Base-by-base conservation (phyloP, 768 basidiomycete genomes). In the Lactarius deliciosus region DNA sequence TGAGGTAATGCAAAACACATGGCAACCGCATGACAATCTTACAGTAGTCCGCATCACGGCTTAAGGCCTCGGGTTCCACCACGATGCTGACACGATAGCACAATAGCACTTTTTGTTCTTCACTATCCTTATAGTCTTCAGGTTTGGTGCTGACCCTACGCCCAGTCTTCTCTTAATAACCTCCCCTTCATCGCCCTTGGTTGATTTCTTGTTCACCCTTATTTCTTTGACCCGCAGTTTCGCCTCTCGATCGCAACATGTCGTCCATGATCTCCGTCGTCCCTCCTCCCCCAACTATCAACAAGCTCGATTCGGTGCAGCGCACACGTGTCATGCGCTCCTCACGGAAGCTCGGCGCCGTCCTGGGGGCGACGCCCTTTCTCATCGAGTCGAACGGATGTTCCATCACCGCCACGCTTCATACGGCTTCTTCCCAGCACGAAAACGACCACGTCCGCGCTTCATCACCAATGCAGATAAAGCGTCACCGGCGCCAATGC, bases 291-390 rank as follows among this genome's bases (percentile, higher is more conserved):
- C 61, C 64, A 28, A 69, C 68, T 8, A 43, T 56, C 11, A 69
- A 70, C 53, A 69, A 58, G 11, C 69, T 70, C 13, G 68, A 57
- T 53, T 36, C 68, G 1, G 59, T 38, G 20, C 69, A 69, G 65
- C 70, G 70, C 5, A 61, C 58, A 38, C 70, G 70, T 28, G 50
- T 64, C 25, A 66, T 71, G 40, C 68, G 70, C 36, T 71, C 68
- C 8, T 66, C 70, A 10, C 68, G 70, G 56, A 71, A 71, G 36
- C 59, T 71, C 8, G 68, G 68, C 28, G 57, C 61, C 18, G 68
- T 71, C 56, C 65, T 71, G 32, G 70, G 70, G 41, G 65, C 70
- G 36, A 70, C 64, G 3, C 68, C 70, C 5, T 64, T 69, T 32
- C 47, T 69, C 36, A 30, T 71, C 45, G 70, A 71, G 38, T 64